phyloP scores from a whole-genome alignment of 306 rosid genomes.

The Cucurbita pepo region DNA sequence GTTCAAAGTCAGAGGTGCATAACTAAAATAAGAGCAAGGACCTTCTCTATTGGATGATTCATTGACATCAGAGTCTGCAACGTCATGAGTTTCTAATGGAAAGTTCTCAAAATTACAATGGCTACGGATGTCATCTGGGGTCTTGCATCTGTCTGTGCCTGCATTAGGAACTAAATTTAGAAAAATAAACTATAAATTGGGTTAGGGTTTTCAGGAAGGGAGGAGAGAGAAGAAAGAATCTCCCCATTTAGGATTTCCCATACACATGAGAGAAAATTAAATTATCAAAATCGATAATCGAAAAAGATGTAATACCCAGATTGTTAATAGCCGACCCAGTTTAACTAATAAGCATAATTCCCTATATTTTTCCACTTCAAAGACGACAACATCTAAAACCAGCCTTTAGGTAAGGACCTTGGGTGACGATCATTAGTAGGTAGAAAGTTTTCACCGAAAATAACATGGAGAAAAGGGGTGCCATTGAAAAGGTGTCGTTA shows the following conservation, averaged over 20 bases:
- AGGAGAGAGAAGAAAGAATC: too few relatives aligned
- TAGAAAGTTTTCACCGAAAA: not conserved
- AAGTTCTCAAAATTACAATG: slow-evolving; percentile 18
- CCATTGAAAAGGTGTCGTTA: not conserved
- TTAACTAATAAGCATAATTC: not conserved
- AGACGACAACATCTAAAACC: not conserved
- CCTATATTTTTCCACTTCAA: not conserved
- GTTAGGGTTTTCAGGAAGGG: too few relatives aligned
- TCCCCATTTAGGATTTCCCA: too few relatives aligned
- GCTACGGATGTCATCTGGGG: slow-evolving; percentile 27
- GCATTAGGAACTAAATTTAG: not conserved
- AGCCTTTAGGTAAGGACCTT: not conserved
- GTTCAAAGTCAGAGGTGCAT: slow-evolving; percentile 26
- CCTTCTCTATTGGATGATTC: slow-evolving; percentile 18
- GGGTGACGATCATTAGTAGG: not conserved
- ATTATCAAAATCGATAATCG: not conserved
- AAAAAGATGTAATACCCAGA: not conserved
- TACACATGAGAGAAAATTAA: too few relatives aligned
- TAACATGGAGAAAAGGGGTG: not conserved
- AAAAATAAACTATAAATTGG: not conserved
- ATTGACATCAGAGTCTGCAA: slow-evolving; percentile 26
- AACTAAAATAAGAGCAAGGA: slow-evolving; percentile 12
- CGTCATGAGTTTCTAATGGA: slow-evolving; percentile 18
- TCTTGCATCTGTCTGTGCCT: slow-evolving; percentile 20
- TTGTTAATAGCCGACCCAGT: not conserved